Evolutionary conservation across 1,139 yeast species (phyloP), one percentile per base, ranked within the genome.

Genomic region (Yamadazyma friedrichii): DNA sequence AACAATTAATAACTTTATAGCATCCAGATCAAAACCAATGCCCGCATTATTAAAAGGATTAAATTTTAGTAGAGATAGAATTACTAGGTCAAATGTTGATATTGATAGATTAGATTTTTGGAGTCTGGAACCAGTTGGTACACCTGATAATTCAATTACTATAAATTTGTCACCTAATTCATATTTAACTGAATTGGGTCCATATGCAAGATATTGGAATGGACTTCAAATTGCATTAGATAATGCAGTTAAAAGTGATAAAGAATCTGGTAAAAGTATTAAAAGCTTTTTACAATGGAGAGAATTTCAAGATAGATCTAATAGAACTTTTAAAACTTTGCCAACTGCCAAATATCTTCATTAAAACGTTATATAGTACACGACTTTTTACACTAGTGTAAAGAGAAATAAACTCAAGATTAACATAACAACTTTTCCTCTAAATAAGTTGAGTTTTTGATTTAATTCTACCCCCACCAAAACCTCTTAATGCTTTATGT

Each of bases 401-500:
- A 20, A 20, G 8, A 20, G 9, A 12, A 28, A 28, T 25, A 28
- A 6, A 28, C 6, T 6, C 31, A 33, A 11, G 24, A 12, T 10
- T 8, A 15, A 10, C 35, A 33, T 20, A 12, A 33, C n/a, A 17
- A 25, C 16, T 17, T 17, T 9, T 9, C 33, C 24, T 24, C 50
- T 51, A 72, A 40, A 72, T 72, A 30, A 72, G 60, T 45, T 68
- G 62, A 3, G 76, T 66, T 48, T 73, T 63, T 2, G 71, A 64
- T 46, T 62, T 68, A 15, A 73, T 54, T 47, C 73, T 63, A 2
- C 96, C 96, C 6, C 97, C 96, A 17, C 82, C 80, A 61, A 84
- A 88, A 35, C 83, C 81, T 43, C 93, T 71, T 43, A 83, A 61
- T 1, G 95, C 87, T 47, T 76, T 78, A 44, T 81, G 84, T 45